Base-by-base conservation (phyloP, 768 basidiomycete species). In the Russula ochroleuca region DNA sequence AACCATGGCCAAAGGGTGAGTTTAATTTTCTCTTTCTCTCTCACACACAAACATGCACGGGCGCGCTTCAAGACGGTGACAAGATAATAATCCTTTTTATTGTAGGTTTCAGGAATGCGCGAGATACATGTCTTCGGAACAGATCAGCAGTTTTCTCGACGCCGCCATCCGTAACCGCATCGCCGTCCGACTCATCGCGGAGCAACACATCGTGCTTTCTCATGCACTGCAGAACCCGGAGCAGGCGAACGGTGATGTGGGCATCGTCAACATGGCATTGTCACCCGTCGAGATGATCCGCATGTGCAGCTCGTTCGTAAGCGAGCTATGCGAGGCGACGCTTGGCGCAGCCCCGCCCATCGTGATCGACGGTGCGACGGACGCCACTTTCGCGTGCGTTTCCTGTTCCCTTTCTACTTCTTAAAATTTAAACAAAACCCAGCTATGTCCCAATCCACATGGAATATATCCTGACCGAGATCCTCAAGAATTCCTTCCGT, bases 401-500 rank as follows among this genome's bases (percentile, higher is more conserved):
- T 28, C 23, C n/a, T 37, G 23, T 37, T 47, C 51, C 33, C 54
- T 5, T 31, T 23, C n/a, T 11, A 1, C 11, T 11, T 21, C 10
- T 21, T 10, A 21, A 47, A 23, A 11, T 43, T 43, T 1, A 5
- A 37, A 17, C 1, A 19, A 28, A 6, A 25, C 45, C 47, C 69
- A 92, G 92, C 28, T 93, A 92, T 70, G 85, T 94, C 43, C 92
- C 94, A 3, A 88, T 92, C 1, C 94, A 95, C 72, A 80, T 95
- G 40, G 93, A 95, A 73, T 95, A 94, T 72, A 90, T 94, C 69
- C 76, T 94, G 59, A 95, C 93, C 2, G 93, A 95, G 73, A 83
- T 95, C 45, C 80, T 95, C 45, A 95, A 95, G 75, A 95, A 95
- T 71, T 83, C 92, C 0, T 95, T 92, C 75, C 86, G 93, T 37